Conservation (phyloP, 2,329 filamentous ascomycete genomes). For the Plectosphaerella cucumerina region DNA sequence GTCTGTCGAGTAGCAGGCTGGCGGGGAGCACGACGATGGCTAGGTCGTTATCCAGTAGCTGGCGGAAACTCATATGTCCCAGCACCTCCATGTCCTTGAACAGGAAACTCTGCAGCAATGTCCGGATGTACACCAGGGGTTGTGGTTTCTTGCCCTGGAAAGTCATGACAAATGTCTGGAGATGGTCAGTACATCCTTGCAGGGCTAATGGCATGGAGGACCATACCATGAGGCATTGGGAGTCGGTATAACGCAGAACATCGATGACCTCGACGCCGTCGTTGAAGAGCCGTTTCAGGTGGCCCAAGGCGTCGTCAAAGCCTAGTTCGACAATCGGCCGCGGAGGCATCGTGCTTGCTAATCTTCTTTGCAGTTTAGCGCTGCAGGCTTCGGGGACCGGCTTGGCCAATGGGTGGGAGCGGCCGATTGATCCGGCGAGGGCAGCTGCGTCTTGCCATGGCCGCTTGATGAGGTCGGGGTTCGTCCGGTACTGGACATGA, state of each 20-base stretch:
- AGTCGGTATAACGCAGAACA: slow-evolving; percentile 63
- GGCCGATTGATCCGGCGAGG: slow-evolving; percentile 51
- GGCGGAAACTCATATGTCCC: slow-evolving; percentile 63
- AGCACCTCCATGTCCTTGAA: slow-evolving; percentile 69
- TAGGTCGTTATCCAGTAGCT: slow-evolving; percentile 80
- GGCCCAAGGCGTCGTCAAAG: slow-evolving; percentile 66
- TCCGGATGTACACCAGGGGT: slow-evolving; percentile 78
- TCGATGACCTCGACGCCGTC: slow-evolving; percentile 68
- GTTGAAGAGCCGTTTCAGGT: slow-evolving; percentile 65
- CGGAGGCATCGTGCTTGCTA: slow-evolving; percentile 91
- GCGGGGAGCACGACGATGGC: slow-evolving; percentile 69
- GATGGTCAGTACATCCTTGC: neutral
- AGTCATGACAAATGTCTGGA: slow-evolving; percentile 65
- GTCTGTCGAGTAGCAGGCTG: slow-evolving; percentile 65
- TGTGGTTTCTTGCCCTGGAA: slow-evolving; percentile 79
- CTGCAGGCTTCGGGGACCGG: slow-evolving; percentile 78
- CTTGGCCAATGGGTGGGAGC: slow-evolving; percentile 58
- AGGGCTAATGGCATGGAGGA: neutral
- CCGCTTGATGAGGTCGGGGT: slow-evolving; percentile 41
- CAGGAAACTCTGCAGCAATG: slow-evolving; percentile 71
- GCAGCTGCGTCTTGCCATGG: slow-evolving; percentile 49
- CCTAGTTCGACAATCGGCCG: slow-evolving; percentile 78
- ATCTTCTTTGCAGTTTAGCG: slow-evolving; percentile 80
- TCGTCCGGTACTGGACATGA: slow-evolving; percentile 38
- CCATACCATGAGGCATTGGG: slow-evolving; percentile 65